Evolutionary conservation across 306 rosid genomes (phyloP).

Genomic region (Lagenaria siceraria): DNA sequence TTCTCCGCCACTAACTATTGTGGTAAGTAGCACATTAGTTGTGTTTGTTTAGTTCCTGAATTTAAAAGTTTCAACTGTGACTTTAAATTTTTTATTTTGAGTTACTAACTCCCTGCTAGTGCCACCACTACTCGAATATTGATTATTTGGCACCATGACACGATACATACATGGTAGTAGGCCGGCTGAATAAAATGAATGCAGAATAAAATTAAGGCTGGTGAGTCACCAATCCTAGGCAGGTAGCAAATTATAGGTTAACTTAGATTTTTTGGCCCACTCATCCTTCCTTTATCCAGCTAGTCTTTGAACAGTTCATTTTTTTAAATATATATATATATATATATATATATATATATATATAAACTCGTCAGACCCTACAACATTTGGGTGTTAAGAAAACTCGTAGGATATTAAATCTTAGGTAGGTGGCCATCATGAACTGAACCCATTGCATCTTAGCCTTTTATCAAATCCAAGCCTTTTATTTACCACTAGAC

Average conservation of each 20-base stretch:
- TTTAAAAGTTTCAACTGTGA: background rate
- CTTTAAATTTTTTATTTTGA: background rate
- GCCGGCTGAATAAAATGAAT: background rate
- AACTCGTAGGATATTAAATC: too few species aligned
- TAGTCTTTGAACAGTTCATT: background rate
- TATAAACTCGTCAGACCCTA: too few species aligned
- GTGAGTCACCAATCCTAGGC: background rate
- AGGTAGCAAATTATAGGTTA: background rate
- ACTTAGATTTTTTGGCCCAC: background rate
- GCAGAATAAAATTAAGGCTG: background rate
- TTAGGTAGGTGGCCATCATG: too few species aligned
- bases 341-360: too few species aligned
- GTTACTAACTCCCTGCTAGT: background rate
- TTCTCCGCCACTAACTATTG: slow-evolving; percentile 98
- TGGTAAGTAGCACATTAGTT: slow-evolving; percentile 35
- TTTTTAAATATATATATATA: too few species aligned
- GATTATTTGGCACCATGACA: background rate
- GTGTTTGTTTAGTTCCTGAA: background rate
- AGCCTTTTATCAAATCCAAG: too few species aligned
- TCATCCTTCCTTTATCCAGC: background rate
- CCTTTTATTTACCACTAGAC: too few species aligned
- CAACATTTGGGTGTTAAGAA: too few species aligned
- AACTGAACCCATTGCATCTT: too few species aligned
- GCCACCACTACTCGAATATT: background rate
- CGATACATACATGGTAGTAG: background rate